phyloP scores from a whole-genome alignment of 1,139 yeast genomes.

The Debaryomyces robertsiae region DNA sequence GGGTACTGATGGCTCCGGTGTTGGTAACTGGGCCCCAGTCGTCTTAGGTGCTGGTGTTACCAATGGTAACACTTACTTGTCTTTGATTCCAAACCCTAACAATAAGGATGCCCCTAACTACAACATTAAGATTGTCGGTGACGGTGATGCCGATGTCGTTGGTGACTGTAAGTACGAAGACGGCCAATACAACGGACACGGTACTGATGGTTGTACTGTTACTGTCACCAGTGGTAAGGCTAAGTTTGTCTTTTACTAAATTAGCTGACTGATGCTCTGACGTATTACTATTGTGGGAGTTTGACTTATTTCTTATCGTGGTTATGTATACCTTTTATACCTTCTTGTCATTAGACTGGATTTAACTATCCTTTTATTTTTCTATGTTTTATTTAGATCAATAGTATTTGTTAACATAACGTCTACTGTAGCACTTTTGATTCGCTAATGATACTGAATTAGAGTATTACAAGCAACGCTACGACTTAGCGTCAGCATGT shows the following conservation, averaged over 20 bases:
- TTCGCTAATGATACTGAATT: too few relatives aligned
- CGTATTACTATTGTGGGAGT: slow-evolving; percentile 7
- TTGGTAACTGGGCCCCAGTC: slow-evolving; percentile 98
- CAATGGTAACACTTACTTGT: slow-evolving; percentile 78
- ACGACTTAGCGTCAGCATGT: too few relatives aligned
- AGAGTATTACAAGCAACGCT: too few relatives aligned
- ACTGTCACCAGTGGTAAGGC: slow-evolving; percentile 85
- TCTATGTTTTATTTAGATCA: slow-evolving; percentile 7
- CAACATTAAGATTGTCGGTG: slow-evolving; percentile 82
- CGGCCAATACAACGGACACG: slow-evolving; percentile 72
- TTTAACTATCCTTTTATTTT: slow-evolving; percentile 7
- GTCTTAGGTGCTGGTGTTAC: slow-evolving; percentile 91
- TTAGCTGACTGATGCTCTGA: background rate
- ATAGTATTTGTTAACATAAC: slow-evolving; percentile 4
- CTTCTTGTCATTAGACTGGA: slow-evolving; percentile 9
- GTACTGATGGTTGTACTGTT: slow-evolving; percentile 88
- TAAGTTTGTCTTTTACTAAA: slow-evolving; percentile 59
- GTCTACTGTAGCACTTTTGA: background rate
- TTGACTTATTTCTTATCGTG: slow-evolving; percentile 8
- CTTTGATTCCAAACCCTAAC: slow-evolving; percentile 95
- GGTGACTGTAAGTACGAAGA: slow-evolving; percentile 83
- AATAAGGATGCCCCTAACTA: slow-evolving; percentile 75
- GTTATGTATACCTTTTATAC: slow-evolving; percentile 10
- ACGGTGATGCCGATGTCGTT: slow-evolving; percentile 58
- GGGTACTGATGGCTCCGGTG: slow-evolving; percentile 78